Base-by-base conservation (phyloP, 2,329 filamentous ascomycete species). In the Colletotrichum navitas region DNA sequence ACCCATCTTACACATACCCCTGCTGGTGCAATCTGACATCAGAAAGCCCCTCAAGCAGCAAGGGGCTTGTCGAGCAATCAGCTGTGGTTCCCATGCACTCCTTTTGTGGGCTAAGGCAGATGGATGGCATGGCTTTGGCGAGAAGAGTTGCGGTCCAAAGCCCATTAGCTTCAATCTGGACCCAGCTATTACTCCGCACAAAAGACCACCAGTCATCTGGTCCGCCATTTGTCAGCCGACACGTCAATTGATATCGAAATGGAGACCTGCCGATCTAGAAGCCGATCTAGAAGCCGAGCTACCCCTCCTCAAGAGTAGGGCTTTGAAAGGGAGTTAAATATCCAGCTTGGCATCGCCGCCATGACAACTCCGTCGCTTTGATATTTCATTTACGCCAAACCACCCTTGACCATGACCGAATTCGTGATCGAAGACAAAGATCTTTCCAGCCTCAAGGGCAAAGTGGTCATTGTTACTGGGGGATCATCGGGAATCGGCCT, bases 401-500 rank as follows among this genome's bases (percentile, higher is more conserved):
- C 16, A 7, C 10, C 5, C 0, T 41, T 5, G 3, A 78, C 54
- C 49, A 86, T 86, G 84, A 76, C 83, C 11, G 83, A 83, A 74
- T 81, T 88, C 43, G 74, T 76, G 1, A 87, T 88, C 58, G 76
- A 82, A 52, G 83, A 87, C 71, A 78, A 81, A 12, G 81, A 84
- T 52, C 77, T 88, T 5, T 71, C 74, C 16, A 74, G 77, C 51
- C 84, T 95, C 51, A 83, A 83, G 21, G 88, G 89, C 71, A 91
- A 90, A 77, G 87, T 93, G 1, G 88, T 94, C 58, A 79, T 93
- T 41, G 90, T 94, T 4, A 92, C 92, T 2, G 93, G 93, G 24
- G 93, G 88, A 64, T 92, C 89, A 2, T 86, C 90, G 71, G 93
- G 93, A 0, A 85, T 95, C 12, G 93, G 93, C n/a, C 82, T 95